These are phyloP conservation scores for Vararia minispora DNA, from an alignment of 768 basidiomycete species.

Conservation along the genomic window DNA sequence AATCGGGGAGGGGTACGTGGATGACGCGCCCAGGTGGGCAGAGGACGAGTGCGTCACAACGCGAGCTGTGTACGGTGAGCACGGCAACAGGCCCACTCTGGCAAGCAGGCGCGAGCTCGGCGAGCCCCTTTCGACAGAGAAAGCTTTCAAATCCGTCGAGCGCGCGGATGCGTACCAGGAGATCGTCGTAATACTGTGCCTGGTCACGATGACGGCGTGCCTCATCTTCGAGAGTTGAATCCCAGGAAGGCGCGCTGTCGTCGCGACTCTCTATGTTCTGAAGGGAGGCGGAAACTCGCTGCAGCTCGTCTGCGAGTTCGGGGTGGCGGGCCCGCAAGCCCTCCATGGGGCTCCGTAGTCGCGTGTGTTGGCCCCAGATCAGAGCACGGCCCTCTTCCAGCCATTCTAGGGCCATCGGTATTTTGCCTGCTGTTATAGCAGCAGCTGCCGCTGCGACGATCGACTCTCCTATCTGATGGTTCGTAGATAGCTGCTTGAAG, in stretches of 20 bases:
- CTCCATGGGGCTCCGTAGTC: conserved; percentile 8
- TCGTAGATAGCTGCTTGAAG: too few species aligned
- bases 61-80: conserved; percentile 3
- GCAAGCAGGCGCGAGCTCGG: conserved; percentile 1
- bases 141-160: conserved; percentile 2
- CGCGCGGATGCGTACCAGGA: background rate
- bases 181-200: background rate
- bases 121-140: background rate
- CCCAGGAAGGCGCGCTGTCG: background rate
- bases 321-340: conserved; percentile 1
- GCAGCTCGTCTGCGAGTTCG: conserved; percentile 3
- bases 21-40: background rate
- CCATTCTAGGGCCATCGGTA: conserved; percentile 3
- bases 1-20: conserved; percentile 2
- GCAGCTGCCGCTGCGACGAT: too few species aligned
- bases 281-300: background rate
- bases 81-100: conserved; percentile 5
- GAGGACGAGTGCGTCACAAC: conserved; percentile 9
- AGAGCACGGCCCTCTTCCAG: conserved; percentile 9
- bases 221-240: background rate
- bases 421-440: too few species aligned
- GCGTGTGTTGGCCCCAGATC: conserved; percentile 10
- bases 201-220: background rate
- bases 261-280: background rate
- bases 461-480: too few species aligned